Percentiles rank a stretch among this genome's conserved stretches.
Conservation (phyloP, 805 yeast genomes). For the Candida nonsorbophila region DNA sequence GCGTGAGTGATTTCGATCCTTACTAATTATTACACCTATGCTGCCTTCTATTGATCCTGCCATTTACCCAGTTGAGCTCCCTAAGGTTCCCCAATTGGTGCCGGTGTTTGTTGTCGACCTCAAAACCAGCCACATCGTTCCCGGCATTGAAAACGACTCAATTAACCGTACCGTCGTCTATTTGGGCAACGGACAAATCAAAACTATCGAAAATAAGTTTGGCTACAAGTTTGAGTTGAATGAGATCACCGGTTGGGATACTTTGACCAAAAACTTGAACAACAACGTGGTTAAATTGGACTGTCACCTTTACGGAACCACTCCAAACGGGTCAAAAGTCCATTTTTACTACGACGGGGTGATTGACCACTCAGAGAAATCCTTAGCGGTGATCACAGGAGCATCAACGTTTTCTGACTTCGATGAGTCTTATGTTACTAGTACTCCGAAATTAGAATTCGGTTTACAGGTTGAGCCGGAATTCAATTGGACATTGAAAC, state of each 20-base stretch:
- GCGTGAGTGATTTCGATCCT: too few relatives aligned
- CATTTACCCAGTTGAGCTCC: too few relatives aligned
- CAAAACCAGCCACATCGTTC: too few relatives aligned
- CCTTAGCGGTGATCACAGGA: constrained; percentile 28
- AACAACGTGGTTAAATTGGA: constrained; percentile 30
- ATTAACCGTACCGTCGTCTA: too few relatives aligned
- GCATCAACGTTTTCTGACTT: constrained; percentile 22
- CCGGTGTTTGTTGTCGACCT: too few relatives aligned
- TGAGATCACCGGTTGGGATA: constrained; percentile 40
- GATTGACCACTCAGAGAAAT: constrained; percentile 28
- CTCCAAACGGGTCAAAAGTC: constrained; percentile 37
- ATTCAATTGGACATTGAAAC: constrained; percentile 43
- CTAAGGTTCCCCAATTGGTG: too few relatives aligned
- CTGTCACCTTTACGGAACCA: constrained; percentile 43
- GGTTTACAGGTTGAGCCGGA: constrained; percentile 39
- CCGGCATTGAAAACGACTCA: too few relatives aligned
- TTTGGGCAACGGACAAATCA: constrained; percentile 20
- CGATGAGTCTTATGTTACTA: constrained; percentile 46
- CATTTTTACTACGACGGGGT: constrained; percentile 45
- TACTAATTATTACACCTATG: too few relatives aligned
- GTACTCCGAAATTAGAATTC: constrained; percentile 40
- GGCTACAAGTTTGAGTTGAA: constrained; percentile 24
- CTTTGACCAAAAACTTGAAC: constrained; percentile 30
- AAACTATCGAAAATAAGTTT: constrained; percentile 21
- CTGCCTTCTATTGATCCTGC: too few relatives aligned